Evolutionary conservation across 495 filamentous ascomycete species (phyloP).

Genomic region (Pyrenula massariospora): DNA sequence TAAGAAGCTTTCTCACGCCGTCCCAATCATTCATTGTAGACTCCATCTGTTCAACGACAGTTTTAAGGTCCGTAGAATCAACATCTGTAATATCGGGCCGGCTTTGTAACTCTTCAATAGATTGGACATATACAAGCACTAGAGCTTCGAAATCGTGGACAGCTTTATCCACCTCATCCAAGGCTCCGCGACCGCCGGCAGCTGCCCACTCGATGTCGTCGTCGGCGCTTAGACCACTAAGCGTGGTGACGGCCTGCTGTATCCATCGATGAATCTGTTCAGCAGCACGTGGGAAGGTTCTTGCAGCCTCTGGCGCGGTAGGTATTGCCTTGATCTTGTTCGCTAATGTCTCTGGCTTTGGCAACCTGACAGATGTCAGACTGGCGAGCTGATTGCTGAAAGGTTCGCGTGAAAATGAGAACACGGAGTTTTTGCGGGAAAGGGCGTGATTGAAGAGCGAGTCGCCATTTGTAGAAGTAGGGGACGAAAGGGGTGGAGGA

Average conservation of each 20-base stretch:
- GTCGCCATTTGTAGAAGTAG: constrained; percentile 29
- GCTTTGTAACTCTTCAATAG: constrained; percentile 78
- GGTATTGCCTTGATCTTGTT: constrained; percentile 72
- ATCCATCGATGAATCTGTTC: constrained; percentile 92
- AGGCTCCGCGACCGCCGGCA: constrained; percentile 76
- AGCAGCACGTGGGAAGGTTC: constrained; percentile 66
- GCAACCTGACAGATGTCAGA: constrained; percentile 72
- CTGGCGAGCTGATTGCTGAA: constrained; percentile 86
- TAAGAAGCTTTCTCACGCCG: constrained; percentile 61
- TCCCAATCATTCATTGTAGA: constrained; percentile 73
- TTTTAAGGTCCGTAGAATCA: constrained; percentile 50
- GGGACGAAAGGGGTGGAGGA: constrained; percentile 22
- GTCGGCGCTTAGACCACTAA: constrained; percentile 75
- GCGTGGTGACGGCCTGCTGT: constrained; percentile 73
- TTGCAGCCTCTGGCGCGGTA: constrained; percentile 65
- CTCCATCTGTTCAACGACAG: constrained; percentile 78
- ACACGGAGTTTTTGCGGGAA: constrained; percentile 65
- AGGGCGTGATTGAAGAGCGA: constrained; percentile 37
- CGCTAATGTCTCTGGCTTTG: constrained; percentile 68
- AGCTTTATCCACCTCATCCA: constrained; percentile 80
- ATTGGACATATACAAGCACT: constrained; percentile 77
- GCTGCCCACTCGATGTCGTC: constrained; percentile 98
- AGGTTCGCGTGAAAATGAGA: constrained; percentile 77
- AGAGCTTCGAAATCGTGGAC: constrained; percentile 75
- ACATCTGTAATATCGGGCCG: constrained; percentile 67